Conservation (phyloP, 2,329 filamentous ascomycete genomes). For the Botrytis elliptica region DNA sequence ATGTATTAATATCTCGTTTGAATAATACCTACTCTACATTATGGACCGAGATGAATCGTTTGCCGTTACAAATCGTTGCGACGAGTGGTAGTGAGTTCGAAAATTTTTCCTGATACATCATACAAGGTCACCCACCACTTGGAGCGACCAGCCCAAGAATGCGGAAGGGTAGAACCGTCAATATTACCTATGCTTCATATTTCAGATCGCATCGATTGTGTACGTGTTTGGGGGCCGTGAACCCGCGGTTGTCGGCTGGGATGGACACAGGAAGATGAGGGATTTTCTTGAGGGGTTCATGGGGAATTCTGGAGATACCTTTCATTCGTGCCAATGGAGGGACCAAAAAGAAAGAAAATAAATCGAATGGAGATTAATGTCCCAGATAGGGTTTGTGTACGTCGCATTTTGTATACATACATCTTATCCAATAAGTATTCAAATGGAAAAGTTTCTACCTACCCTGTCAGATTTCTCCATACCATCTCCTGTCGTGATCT, state of each 20-base stretch:
- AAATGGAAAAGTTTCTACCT: not conserved
- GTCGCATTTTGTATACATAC: not conserved
- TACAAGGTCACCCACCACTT: not conserved
- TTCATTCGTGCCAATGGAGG: not conserved
- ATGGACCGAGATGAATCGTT: not conserved
- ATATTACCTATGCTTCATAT: not conserved
- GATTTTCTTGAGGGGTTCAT: not conserved
- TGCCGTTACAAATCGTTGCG: not conserved
- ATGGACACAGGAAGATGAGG: not conserved
- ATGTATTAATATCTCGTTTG: not conserved
- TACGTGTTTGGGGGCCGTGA: not conserved
- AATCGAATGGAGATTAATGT: not conserved
- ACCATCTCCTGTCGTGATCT: slow-evolving; percentile 3
- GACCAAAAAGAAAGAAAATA: not conserved
- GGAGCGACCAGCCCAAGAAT: not conserved
- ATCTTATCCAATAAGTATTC: not conserved
- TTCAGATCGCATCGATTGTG: not conserved
- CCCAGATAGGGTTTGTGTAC: not conserved
- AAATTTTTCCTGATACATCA: not conserved
- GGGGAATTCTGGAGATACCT: not conserved
- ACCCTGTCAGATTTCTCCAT: slow-evolving; percentile 3
- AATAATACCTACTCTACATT: not conserved
- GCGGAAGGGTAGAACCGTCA: not conserved
- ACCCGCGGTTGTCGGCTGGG: not conserved
- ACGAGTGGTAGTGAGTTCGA: not conserved